Evolutionary conservation across 2,329 filamentous ascomycete genomes (phyloP), one percentile per base, ranked within the genome.

Genomic region (Sarocladium strictum): DNA sequence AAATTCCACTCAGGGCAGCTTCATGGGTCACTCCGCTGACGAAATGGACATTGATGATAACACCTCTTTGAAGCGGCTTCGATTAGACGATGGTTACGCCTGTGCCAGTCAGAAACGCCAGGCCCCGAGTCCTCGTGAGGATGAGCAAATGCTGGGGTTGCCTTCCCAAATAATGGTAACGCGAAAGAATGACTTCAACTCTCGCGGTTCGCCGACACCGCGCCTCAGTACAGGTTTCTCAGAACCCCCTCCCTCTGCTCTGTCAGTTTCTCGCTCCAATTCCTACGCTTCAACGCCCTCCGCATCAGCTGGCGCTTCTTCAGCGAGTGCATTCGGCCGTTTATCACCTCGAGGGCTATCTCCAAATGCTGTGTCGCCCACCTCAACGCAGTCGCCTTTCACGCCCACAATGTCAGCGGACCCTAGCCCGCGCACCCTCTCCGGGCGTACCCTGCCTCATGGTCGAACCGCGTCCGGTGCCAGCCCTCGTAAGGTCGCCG

Each of bases 11-110:
- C 72, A 75, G 43, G 71, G 72, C 9, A 73, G 70, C 58, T 76
- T 74, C 55, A 75, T 76, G 1, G 70, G 66, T 53, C 62, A 62
- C 33, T 62, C 61, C 1, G 59, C 60, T 17, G 72, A 74, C 17
- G 76, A 79, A n/a, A 71, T 69, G 62, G 77, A 79, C 1, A 77
- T 75, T 23, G 79, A 81, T 10, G 79, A 81, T 65, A 76, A 64
- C 64, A 74, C 59, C 59, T 77, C 60, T 62, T 73, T 78, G 64
- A 81, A 64, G 72, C 75, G 68, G 65, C 70, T 80, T 9, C 73
- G 76, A 19, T 71, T 79, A 19, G 78, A 81, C 47, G 78, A 78
- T 50, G 57, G 64, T 7, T 65, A 76, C 40, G 65, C 72, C 2
- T 63, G 67, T 3, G 61, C 56, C 7, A 41, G 61, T 9, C 75